Conservation (phyloP, 176 grass and related monocot genomes). For the Aegilops umbellulata region DNA sequence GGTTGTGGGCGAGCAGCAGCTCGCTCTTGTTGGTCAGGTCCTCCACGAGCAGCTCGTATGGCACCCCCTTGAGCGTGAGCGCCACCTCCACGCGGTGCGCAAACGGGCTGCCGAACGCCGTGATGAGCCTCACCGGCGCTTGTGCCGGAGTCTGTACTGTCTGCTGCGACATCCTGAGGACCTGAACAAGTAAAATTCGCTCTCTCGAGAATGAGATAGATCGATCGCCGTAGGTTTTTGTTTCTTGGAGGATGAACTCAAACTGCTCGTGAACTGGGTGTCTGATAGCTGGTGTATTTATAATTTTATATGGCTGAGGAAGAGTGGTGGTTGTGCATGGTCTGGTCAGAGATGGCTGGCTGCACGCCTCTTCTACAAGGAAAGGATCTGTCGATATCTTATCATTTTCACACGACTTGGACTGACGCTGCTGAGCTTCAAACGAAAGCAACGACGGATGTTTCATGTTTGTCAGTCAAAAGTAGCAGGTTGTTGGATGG, state of each 20-base stretch:
- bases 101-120: no score
- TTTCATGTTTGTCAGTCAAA: no score
- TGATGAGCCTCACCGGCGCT: background rate
- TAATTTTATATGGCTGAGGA: background rate
- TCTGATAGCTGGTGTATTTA: background rate
- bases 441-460: no score
- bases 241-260: no score
- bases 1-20: slow-evolving; percentile 12
- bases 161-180: no score
- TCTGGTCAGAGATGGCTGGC: background rate
- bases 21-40: slow-evolving; percentile 44
- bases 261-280: no score
- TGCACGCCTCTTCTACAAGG: background rate
- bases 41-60: slow-evolving; percentile 39
- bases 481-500: no score
- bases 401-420: background rate
- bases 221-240: no score
- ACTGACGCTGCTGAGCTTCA: background rate
- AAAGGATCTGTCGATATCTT: background rate
- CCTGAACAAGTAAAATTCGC: no score
- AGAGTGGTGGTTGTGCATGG: background rate
- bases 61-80: background rate
- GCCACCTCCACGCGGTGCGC: no score
- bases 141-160: no score
- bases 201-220: no score